These are phyloP conservation scores for Pythium plurisporium DNA, from an alignment of 352 stramenopile genomes.

Conservation along the genomic window DNA sequence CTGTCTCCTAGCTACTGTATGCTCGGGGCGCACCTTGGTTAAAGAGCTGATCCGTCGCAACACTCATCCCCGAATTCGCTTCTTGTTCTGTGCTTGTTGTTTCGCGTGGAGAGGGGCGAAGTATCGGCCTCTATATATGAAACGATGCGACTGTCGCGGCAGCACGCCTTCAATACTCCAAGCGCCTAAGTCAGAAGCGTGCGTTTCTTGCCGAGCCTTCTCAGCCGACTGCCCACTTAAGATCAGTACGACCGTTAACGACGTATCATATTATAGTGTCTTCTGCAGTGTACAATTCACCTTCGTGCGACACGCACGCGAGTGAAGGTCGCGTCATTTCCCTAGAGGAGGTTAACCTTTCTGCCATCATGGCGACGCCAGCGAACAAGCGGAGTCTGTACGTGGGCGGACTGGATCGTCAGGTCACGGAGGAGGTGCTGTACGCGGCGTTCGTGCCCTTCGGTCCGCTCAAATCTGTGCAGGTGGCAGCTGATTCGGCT, in stretches of 20 bases:
- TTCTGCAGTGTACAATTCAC: conserved; percentile 19
- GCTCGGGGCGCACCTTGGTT: conserved; percentile 84
- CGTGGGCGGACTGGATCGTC: conserved; percentile 86
- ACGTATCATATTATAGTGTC: conserved; percentile 12
- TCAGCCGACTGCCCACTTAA: conserved; percentile 6
- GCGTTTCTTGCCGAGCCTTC: conserved; percentile 18
- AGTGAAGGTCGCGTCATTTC: background rate
- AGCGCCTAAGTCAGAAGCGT: background rate
- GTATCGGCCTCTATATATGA: conserved; percentile 11
- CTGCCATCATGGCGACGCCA: conserved; percentile 14
- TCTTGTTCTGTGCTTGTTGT: conserved; percentile 7
- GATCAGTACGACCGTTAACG: conserved; percentile 15
- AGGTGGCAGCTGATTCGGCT: conserved; percentile 69
- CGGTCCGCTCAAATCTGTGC: conserved; percentile 71
- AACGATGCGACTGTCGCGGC: background rate
- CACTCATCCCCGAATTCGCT: conserved; percentile 47
- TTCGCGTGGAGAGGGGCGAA: too few species aligned
- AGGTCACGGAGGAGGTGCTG: conserved; percentile 85
- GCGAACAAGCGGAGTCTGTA: conserved; percentile 85
- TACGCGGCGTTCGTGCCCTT: conserved; percentile 85
- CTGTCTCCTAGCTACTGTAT: too few species aligned
- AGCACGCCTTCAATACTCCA: conserved; percentile 1
- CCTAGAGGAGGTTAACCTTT: background rate
- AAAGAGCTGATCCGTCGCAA: conserved; percentile 77
- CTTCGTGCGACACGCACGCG: conserved; percentile 12